Conservation (phyloP, 2,329 filamentous ascomycete species). For the Diaporthe amygdali region DNA sequence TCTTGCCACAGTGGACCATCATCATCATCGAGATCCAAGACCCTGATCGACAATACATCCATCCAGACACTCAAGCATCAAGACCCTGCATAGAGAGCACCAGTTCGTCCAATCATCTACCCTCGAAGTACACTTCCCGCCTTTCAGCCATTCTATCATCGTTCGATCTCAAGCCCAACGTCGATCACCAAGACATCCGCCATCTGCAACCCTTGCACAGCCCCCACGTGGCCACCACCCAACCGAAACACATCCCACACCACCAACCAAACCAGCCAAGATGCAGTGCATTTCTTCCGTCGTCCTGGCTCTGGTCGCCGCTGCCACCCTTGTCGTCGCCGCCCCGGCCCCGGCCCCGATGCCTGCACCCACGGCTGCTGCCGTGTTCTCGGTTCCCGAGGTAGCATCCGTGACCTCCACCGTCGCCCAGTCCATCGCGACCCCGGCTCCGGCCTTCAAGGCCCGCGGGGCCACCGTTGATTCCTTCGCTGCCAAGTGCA, state of each 20-base stretch:
- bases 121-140: neutral
- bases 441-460: neutral
- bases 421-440: neutral
- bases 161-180: neutral
- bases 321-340: neutral
- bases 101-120: neutral
- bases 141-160: neutral
- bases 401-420: neutral
- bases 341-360: neutral
- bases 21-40: slow-evolving; percentile 4
- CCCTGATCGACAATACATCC: neutral
- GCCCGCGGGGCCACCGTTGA: neutral
- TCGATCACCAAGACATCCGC: neutral
- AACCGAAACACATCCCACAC: neutral
- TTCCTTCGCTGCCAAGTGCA: neutral
- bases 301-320: neutral
- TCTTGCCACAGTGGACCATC: slow-evolving; percentile 7
- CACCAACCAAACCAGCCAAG: neutral
- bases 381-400: neutral
- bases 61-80: neutral
- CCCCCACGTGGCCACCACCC: neutral
- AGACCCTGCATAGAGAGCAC: neutral
- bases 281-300: slow-evolving; percentile 2
- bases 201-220: neutral
- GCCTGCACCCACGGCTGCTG: neutral